Conservation (phyloP, 441 rosid species). For the Jatropha podagrica region DNA sequence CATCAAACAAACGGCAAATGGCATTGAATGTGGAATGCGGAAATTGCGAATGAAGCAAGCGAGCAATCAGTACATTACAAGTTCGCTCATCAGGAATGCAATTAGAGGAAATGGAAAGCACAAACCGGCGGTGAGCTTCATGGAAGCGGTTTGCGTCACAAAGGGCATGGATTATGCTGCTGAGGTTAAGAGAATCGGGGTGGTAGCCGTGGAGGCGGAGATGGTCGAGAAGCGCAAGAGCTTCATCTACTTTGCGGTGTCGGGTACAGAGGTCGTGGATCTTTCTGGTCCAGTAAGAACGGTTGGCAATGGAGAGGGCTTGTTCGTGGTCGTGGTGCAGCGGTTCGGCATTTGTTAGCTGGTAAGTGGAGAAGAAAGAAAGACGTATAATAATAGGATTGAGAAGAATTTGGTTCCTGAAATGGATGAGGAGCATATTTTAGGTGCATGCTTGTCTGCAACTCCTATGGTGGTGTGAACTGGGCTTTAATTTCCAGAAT, state of each 20-base stretch:
- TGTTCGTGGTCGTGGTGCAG: slow-evolving; percentile 1
- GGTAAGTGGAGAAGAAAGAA: slow-evolving; percentile 12
- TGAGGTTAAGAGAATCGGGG: slow-evolving; percentile 58
- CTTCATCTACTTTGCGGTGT: slow-evolving; percentile 45
- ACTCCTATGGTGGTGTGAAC: too few relatives aligned
- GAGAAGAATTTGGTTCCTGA: background rate
- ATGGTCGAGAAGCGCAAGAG: slow-evolving; percentile 48
- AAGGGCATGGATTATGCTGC: slow-evolving; percentile 66
- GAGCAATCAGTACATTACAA: slow-evolving; percentile 65
- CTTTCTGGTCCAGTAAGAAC: slow-evolving; percentile 47
- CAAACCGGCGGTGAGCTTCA: slow-evolving; percentile 62
- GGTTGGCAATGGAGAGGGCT: slow-evolving; percentile 31
- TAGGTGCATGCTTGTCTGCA: background rate
- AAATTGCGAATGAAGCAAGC: slow-evolving; percentile 52
- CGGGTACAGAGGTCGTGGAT: slow-evolving; percentile 49
- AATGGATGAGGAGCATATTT: background rate
- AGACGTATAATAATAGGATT: background rate
- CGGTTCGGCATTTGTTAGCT: background rate
- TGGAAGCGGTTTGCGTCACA: slow-evolving; percentile 51
- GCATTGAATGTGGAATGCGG: slow-evolving; percentile 49
- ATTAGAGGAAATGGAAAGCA: slow-evolving; percentile 42
- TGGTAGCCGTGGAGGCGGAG: slow-evolving; percentile 59
- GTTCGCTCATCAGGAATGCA: slow-evolving; percentile 66
- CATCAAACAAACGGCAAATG: slow-evolving; percentile 41
- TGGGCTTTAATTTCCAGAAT: too few relatives aligned